Conservation (phyloP, 345 rosid species). For the Salix exigua region DNA sequence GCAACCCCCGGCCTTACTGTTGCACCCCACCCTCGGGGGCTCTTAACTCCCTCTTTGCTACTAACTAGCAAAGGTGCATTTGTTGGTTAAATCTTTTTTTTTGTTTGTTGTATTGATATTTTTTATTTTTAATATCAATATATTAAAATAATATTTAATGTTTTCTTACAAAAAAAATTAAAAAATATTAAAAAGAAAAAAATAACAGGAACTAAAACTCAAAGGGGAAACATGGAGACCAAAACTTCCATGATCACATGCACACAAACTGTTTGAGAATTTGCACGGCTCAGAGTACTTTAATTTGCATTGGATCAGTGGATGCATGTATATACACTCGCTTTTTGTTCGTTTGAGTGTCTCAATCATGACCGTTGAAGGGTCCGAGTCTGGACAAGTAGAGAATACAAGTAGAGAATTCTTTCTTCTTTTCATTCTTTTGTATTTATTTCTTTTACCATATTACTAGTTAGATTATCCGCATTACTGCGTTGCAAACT, state of each 20-base stretch:
- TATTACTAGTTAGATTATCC: fast-evolving
- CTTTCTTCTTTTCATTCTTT: not conserved
- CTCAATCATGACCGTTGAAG: conserved; percentile 37
- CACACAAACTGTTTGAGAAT: not conserved
- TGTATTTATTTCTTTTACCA: not conserved
- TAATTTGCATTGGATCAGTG: not conserved
- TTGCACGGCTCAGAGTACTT: not conserved
- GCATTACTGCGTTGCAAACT: no score
- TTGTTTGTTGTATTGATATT: no score
- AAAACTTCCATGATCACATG: not conserved
- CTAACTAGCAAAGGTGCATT: no score
- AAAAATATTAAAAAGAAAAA: no score
- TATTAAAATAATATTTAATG: no score
- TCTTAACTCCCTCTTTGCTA: not conserved
- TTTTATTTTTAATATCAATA: no score
- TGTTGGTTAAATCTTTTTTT: no score
- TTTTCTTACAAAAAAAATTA: no score
- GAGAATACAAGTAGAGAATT: not conserved
- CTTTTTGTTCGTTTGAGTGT: conserved; percentile 25
- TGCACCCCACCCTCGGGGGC: no score
- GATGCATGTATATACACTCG: not conserved
- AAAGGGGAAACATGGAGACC: not conserved
- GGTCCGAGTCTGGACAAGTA: conserved; percentile 2
- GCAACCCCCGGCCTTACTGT: no score
- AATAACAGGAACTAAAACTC: no score